phyloP scores from a whole-genome alignment of 352 stramenopile species.

The Thraustochytrium sp. region DNA sequence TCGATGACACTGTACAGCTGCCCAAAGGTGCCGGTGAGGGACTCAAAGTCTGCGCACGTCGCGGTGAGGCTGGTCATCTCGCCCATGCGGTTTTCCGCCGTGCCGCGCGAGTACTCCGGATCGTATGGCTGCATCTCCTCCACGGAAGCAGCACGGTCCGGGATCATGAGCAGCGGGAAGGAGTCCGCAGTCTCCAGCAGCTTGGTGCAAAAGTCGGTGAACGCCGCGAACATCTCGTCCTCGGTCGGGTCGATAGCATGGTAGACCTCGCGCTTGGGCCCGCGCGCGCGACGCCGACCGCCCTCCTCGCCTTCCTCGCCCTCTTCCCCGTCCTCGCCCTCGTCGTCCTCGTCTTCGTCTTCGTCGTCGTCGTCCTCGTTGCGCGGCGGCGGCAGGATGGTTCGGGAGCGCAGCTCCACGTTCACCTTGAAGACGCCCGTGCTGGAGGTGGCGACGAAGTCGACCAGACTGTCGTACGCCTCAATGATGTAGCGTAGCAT shows the following conservation, averaged over 20 bases:
- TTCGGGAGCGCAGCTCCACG: not conserved
- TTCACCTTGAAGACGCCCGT: conserved; percentile 18
- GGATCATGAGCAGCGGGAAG: conserved; percentile 30
- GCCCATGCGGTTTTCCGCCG: conserved; percentile 11
- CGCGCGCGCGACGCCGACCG: not conserved
- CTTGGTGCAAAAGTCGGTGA: conserved; percentile 35
- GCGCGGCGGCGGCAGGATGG: not conserved
- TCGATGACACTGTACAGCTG: conserved; percentile 3
- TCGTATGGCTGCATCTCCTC: conserved; percentile 31
- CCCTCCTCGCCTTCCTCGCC: not conserved
- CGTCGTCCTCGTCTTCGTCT: not conserved
- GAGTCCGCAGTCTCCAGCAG: conserved; percentile 24
- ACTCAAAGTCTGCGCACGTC: conserved; percentile 28
- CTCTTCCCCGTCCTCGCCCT: not conserved
- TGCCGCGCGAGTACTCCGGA: not conserved
- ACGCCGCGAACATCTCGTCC: conserved; percentile 11
- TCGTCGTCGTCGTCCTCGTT: not conserved
- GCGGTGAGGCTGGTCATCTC: conserved; percentile 33
- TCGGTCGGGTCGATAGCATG: conserved; percentile 19
- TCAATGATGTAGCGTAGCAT: conserved; percentile 39
- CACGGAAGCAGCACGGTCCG: not conserved
- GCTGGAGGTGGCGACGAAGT: conserved; percentile 13
- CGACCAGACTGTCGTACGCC: not conserved
- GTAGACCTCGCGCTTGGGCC: not conserved
- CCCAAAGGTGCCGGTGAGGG: conserved; percentile 26